Percentiles rank a stretch among this genome's conserved stretches.
These are phyloP conservation scores for Sugiyamaella boreocaroliniensis DNA, from an alignment of 805 yeast genomes.

Conservation along the genomic window DNA sequence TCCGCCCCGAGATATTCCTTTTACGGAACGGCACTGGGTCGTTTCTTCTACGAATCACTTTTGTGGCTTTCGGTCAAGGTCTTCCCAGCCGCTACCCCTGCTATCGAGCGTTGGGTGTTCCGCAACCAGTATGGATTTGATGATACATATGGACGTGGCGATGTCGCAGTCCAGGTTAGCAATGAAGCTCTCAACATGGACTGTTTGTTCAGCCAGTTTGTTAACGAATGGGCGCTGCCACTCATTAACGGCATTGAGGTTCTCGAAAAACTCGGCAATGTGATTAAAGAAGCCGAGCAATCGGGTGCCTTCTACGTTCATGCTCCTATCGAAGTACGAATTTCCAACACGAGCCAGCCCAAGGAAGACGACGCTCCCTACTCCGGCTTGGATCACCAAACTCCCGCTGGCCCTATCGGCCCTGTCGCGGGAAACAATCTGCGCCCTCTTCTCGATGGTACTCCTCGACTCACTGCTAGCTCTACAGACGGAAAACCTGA, in stretches of 20 bases:
- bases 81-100: constrained; percentile 72
- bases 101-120: constrained; percentile 78
- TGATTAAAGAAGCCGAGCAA: constrained; percentile 58
- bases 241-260: constrained; percentile 68
- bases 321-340: constrained; percentile 91
- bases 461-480: constrained; percentile 49
- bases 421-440: constrained; percentile 78
- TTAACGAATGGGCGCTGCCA: constrained; percentile 97
- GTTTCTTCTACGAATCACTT: constrained; percentile 71
- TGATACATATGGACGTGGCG: constrained; percentile 57
- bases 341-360: constrained; percentile 59
- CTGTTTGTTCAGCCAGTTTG: constrained; percentile 88
- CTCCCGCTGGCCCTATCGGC: constrained; percentile 38
- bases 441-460: constrained; percentile 74
- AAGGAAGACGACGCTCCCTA: background rate
- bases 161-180: constrained; percentile 65
- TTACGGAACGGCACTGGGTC: constrained; percentile 77
- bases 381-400: constrained; percentile 1
- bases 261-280: constrained; percentile 37
- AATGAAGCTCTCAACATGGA: constrained; percentile 92
- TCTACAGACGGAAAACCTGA: constrained; percentile 48
- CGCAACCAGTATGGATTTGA: constrained; percentile 73
- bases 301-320: constrained; percentile 72
- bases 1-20: constrained; percentile 66
- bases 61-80: constrained; percentile 73